phyloP scores from a whole-genome alignment of 2,329 filamentous ascomycete genomes.

The Diplodia corticola region DNA sequence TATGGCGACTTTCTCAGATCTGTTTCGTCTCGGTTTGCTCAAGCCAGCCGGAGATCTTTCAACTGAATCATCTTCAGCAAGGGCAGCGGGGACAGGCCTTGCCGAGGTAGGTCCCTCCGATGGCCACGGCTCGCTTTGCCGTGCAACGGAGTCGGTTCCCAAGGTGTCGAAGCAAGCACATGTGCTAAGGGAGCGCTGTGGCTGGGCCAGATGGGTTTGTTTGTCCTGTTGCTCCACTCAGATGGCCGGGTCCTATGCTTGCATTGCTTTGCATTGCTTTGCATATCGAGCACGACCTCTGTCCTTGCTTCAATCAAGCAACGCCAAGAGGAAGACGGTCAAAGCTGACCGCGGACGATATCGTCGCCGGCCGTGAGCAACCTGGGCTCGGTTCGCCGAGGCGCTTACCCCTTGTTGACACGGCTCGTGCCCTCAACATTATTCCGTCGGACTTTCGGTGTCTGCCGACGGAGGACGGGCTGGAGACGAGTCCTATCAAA shows the following conservation, averaged over 20 bases:
- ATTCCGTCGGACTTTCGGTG: constrained; percentile 8
- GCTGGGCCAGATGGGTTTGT: background rate
- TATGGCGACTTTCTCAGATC: constrained; percentile 1
- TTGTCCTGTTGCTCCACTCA: background rate
- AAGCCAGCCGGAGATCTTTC: constrained; percentile 7
- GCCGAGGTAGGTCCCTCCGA: background rate
- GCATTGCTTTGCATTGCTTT: background rate
- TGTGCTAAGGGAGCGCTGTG: too few species aligned
- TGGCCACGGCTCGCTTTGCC: background rate
- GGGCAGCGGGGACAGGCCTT: background rate
- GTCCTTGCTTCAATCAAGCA: constrained; percentile 11
- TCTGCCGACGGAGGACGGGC: background rate
- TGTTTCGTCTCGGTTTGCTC: constrained; percentile 10
- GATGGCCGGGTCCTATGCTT: background rate
- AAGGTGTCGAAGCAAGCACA: background rate
- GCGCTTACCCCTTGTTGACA: background rate
- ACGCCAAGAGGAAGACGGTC: constrained; percentile 7
- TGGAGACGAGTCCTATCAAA: background rate
- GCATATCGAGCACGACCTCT: background rate
- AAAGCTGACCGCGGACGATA: background rate
- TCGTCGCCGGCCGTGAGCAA: background rate
- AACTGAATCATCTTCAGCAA: background rate
- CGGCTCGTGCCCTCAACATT: constrained; percentile 16
- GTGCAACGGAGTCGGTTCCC: background rate
- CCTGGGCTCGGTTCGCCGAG: constrained; percentile 1